phyloP scores from a whole-genome alignment of 495 filamentous ascomycete genomes.

The Penicillium odoratum region DNA sequence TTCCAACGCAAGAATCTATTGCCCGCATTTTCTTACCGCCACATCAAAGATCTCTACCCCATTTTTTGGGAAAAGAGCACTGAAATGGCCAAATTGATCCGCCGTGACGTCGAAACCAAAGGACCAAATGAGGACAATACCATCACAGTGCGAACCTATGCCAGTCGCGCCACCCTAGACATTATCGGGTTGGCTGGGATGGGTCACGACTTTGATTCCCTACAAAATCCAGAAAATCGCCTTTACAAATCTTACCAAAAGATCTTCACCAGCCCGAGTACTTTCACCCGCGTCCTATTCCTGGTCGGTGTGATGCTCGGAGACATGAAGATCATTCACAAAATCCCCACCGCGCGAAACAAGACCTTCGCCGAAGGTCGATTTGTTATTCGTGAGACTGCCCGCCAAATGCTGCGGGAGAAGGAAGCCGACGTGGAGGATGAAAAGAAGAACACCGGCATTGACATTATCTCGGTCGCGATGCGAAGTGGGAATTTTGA shows the following conservation, averaged over 20 bases:
- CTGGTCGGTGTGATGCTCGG: slow-evolving; percentile 44
- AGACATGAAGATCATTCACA: slow-evolving; percentile 30
- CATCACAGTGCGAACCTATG: slow-evolving; percentile 65
- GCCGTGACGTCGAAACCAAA: slow-evolving; percentile 30
- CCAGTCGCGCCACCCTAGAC: slow-evolving; percentile 74
- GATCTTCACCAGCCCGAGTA: slow-evolving; percentile 33
- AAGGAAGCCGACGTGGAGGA: slow-evolving; percentile 65
- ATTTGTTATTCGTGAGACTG: slow-evolving; percentile 59
- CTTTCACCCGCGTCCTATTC: slow-evolving; percentile 32
- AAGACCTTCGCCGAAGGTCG: slow-evolving; percentile 54
- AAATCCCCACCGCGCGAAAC: slow-evolving; percentile 68
- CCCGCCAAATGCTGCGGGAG: slow-evolving; percentile 62
- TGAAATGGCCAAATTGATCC: slow-evolving; percentile 47
- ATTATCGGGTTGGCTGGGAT: slow-evolving; percentile 88
- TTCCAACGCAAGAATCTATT: slow-evolving; percentile 74
- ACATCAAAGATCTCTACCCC: slow-evolving; percentile 84
- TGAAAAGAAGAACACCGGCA: slow-evolving; percentile 36
- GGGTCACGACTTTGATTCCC: slow-evolving; percentile 75
- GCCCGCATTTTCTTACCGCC: slow-evolving; percentile 83
- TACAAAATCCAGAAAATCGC: slow-evolving; percentile 61
- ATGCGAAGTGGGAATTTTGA: slow-evolving; percentile 71
- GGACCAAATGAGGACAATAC: slow-evolving; percentile 28
- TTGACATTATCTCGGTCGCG: slow-evolving; percentile 84
- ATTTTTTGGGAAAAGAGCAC: slow-evolving; percentile 75
- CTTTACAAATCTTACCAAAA: slow-evolving; percentile 65